Evolutionary conservation across 2,329 filamentous ascomycete species (phyloP).

Genomic region (Exophiala oligosperma): DNA sequence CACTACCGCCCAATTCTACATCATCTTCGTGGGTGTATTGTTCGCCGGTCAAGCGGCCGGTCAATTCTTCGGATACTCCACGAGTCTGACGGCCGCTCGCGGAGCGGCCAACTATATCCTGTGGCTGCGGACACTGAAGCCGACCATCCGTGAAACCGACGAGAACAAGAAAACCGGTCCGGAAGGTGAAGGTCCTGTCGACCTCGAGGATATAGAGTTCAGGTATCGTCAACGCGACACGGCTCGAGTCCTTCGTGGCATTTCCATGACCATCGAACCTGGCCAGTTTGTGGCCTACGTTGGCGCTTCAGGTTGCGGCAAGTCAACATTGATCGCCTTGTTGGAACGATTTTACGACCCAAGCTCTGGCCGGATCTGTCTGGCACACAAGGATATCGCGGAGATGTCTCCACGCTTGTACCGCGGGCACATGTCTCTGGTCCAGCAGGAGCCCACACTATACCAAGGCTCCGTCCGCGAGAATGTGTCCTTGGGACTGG

Average conservation of each 20-base stretch:
- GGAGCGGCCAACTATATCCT: conserved; percentile 54
- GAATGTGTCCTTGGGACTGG: conserved; percentile 63
- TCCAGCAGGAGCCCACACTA: conserved; percentile 72
- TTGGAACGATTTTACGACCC: conserved; percentile 69
- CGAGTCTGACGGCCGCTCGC: conserved; percentile 53
- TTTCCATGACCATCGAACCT: conserved; percentile 41
- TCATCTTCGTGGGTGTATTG: conserved; percentile 47
- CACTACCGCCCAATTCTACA: conserved; percentile 39
- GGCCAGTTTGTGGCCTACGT: conserved; percentile 58
- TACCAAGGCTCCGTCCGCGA: conserved; percentile 70
- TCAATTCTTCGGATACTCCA: conserved; percentile 37
- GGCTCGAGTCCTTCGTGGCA: conserved; percentile 33
- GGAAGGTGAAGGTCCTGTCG: conserved; percentile 39
- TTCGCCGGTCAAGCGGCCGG: conserved; percentile 36
- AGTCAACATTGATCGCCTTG: conserved; percentile 67
- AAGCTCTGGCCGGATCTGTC: conserved; percentile 62
- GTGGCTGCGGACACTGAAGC: conserved; percentile 47
- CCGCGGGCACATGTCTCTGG: conserved; percentile 65
- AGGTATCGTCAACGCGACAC: conserved; percentile 33
- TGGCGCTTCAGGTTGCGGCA: conserved; percentile 58
- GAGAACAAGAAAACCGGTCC: conserved; percentile 43
- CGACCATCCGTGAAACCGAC: conserved; percentile 44
- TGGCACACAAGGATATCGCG: conserved; percentile 62
- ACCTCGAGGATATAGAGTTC: conserved; percentile 48
- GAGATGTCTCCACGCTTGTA: conserved; percentile 62